phyloP scores from a whole-genome alignment of 768 basidiomycete species.

The Austroboletus eburneus region DNA sequence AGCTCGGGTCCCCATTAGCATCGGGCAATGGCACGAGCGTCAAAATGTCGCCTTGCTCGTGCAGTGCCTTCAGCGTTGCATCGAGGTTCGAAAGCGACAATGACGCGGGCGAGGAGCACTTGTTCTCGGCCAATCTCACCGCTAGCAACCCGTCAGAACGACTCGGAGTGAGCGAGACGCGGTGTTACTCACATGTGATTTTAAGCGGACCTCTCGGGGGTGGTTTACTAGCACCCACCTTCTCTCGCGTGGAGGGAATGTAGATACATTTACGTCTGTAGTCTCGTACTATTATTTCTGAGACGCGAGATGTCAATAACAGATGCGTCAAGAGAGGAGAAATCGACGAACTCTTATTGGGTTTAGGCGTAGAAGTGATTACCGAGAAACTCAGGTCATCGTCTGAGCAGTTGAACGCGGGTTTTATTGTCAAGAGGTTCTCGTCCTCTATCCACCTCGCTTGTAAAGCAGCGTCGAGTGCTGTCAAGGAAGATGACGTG shows the following conservation, averaged over 20 bases:
- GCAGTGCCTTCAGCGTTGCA: background rate
- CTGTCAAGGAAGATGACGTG: conserved; percentile 12
- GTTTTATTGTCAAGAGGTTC: conserved; percentile 2
- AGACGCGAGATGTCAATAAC: background rate
- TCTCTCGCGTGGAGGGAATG: background rate
- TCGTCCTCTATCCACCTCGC: conserved; percentile 1
- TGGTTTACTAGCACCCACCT: background rate
- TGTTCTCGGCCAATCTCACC: background rate
- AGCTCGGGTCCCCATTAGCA: conserved; percentile 2
- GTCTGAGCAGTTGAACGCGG: background rate
- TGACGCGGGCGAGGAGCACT: background rate
- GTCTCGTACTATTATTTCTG: background rate
- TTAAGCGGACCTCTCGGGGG: background rate
- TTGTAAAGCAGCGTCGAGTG: conserved; percentile 13
- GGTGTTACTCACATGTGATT: conserved; percentile 9
- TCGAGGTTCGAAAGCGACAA: conserved; percentile 5
- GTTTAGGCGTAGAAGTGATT: background rate
- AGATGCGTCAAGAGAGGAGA: background rate
- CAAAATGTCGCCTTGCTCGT: conserved; percentile 1
- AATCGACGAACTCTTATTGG: background rate
- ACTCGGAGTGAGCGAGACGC: background rate
- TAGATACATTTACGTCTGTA: background rate
- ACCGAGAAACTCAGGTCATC: conserved; percentile 9
- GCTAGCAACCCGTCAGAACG: conserved; percentile 4
- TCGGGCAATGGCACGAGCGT: background rate